Conservation (phyloP, 345 rosid genomes). For the Aquilaria yunnanensis region DNA sequence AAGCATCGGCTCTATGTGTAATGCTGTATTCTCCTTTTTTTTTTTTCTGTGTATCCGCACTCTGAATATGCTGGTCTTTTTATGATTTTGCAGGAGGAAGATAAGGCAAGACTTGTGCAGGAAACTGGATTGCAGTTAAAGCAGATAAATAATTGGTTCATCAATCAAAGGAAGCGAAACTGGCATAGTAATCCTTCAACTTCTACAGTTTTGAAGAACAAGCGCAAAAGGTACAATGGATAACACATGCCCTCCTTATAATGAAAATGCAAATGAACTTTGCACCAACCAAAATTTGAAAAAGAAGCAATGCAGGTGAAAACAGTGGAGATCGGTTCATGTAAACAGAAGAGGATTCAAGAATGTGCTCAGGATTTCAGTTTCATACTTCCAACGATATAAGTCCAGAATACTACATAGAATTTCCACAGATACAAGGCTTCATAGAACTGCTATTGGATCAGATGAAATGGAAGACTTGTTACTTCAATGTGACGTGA, state of each 20-base stretch:
- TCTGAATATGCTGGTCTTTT: neutral
- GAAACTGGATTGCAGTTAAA: constrained; percentile 96
- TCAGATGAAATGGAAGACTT: constrained; percentile 8
- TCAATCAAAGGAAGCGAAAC: constrained; percentile 96
- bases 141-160: constrained; percentile 99
- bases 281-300: constrained; percentile 38
- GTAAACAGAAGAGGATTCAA: constrained; percentile 23
- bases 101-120: constrained; percentile 88
- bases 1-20: too few relatives aligned
- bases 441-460: constrained; percentile 2
- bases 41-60: neutral
- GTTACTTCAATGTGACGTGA: constrained; percentile 10
- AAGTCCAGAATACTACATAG: constrained; percentile 13
- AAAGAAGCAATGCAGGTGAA: constrained; percentile 95
- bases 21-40: too few relatives aligned
- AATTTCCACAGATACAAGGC: constrained; percentile 8
- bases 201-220: constrained; percentile 74
- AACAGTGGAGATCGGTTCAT: constrained; percentile 51
- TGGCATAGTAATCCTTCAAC: constrained; percentile 95
- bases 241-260: neutral
- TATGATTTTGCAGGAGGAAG: constrained; percentile 72
- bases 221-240: constrained; percentile 72
- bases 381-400: neutral
- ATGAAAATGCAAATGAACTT: constrained; percentile 17
- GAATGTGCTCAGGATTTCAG: neutral